Percentiles rank a stretch among this genome's conserved stretches.
These are phyloP conservation scores for Antitrichia curtipendula DNA, from an alignment of 225 moss, liverwort and hornwort genomes.

Conservation along the genomic window DNA sequence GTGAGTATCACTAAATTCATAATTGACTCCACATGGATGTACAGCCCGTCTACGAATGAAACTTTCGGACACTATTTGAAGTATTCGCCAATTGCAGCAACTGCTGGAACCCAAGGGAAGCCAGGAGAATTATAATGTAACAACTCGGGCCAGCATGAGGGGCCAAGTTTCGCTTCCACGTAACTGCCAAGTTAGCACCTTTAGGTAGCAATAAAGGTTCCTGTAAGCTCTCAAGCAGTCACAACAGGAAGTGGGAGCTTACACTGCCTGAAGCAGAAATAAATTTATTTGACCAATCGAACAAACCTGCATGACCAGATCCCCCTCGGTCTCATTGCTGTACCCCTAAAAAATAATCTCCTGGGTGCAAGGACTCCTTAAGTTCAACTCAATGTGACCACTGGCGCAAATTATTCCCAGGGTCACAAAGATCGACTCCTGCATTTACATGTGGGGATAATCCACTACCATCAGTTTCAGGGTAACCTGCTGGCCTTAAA, in stretches of 20 bases:
- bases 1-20: neutral
- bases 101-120: conserved; percentile 14
- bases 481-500: conserved; percentile 31
- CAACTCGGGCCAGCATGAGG: conserved; percentile 18
- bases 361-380: conserved; percentile 87
- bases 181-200: conserved; percentile 27
- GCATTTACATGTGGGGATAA: conserved; percentile 96
- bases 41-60: conserved; percentile 4
- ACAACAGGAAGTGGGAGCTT: conserved; percentile 98
- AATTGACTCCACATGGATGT: conserved; percentile 1
- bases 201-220: conserved; percentile 25
- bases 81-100: conserved; percentile 15
- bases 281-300: conserved; percentile 86
- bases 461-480: conserved; percentile 97
- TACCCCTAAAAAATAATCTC: conserved; percentile 92
- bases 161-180: conserved; percentile 16
- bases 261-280: conserved; percentile 99
- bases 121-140: conserved; percentile 7
- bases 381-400: conserved; percentile 99
- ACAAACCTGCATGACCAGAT: conserved; percentile 93
- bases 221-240: conserved; percentile 50
- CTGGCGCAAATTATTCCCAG: conserved; percentile 90
- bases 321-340: conserved; percentile 70
- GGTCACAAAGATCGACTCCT: conserved; percentile 98
- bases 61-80: conserved; percentile 10